Base-by-base conservation (phyloP, 179 eudicot species). In the Gypsophila paniculata region DNA sequence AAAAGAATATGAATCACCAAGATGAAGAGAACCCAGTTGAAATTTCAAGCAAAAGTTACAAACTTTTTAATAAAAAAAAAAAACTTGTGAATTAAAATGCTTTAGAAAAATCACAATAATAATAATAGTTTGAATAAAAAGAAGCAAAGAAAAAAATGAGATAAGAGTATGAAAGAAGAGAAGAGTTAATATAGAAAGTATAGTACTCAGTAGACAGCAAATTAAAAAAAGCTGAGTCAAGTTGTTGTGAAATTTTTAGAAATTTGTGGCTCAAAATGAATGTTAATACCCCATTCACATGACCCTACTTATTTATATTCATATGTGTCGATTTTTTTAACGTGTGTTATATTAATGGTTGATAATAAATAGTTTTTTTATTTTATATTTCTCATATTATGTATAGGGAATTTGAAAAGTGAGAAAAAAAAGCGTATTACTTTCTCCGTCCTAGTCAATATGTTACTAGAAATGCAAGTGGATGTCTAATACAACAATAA, bases 21-120 rank as follows among this genome's bases (percentile, higher is more conserved):
- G 21, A 73, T 69, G 71, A 10, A 74, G 72, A 69, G 2, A 38
- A 32, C 54, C 76, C 74, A 73, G 65, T 39, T 68, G 70, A 73
- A 62, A 61, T 60, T 23, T 46, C 25, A 44, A 39, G 32, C 6
- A 39, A 70, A 39, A 65, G 25, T 38, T 3, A 65, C 49, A 42
- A 65, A 18, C 69, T 39, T 39, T 38, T n/a, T n/a, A n/a, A n/a
- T n/a, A n/a, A 18, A 6, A 2, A 42, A 2, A 8, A 68, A 29
- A 29, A 29, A 29, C 34, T 29, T 29, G 34, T 23, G 19, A 65
- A 25, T 19, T 17, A 12, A 32, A 13, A 17, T 13, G 18, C n/a
- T n/a, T n/a, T n/a, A 32, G 4, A 14, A 11, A 19, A 49, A 11
- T 22, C 42, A 18, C 34, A 59, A 59, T 0, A 8, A 26, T 25